Conservation (phyloP, 2,329 filamentous ascomycete species). For the Colletotrichum truncatum region DNA sequence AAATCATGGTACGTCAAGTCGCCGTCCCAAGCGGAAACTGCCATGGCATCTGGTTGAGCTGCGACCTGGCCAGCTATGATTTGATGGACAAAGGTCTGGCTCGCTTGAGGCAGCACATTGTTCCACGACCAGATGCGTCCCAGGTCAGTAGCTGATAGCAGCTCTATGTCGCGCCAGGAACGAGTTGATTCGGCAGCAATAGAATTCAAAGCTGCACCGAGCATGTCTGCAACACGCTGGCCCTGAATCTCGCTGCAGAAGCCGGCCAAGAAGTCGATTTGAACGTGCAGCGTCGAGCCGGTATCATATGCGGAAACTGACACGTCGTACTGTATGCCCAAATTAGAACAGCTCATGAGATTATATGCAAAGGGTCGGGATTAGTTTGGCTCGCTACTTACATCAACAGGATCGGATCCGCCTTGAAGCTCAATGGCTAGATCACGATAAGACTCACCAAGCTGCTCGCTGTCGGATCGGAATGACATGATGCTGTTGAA, state of each 20-base stretch:
- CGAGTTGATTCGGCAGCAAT: background rate
- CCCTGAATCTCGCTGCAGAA: background rate
- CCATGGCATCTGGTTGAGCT: background rate
- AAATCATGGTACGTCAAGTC: background rate
- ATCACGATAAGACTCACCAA: background rate
- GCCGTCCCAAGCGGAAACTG: background rate
- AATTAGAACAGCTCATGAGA: background rate
- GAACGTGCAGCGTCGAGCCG: background rate
- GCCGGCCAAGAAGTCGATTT: background rate
- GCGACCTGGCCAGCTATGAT: background rate
- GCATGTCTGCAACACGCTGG: background rate
- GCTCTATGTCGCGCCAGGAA: background rate
- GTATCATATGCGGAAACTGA: background rate
- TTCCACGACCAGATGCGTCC: background rate
- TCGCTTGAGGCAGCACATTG: background rate
- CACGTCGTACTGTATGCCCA: background rate
- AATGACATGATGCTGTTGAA: slow-evolving; percentile 19
- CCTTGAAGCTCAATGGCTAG: background rate
- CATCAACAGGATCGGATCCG: background rate
- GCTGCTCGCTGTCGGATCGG: slow-evolving; percentile 29
- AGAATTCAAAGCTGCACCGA: background rate
- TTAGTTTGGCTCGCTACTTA: background rate
- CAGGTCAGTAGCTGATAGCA: background rate
- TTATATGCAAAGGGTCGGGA: no score
- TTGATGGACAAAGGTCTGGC: background rate